These are phyloP conservation scores for Plasmopara viticola DNA, from an alignment of 352 stramenopile genomes.

Conservation along the genomic window DNA sequence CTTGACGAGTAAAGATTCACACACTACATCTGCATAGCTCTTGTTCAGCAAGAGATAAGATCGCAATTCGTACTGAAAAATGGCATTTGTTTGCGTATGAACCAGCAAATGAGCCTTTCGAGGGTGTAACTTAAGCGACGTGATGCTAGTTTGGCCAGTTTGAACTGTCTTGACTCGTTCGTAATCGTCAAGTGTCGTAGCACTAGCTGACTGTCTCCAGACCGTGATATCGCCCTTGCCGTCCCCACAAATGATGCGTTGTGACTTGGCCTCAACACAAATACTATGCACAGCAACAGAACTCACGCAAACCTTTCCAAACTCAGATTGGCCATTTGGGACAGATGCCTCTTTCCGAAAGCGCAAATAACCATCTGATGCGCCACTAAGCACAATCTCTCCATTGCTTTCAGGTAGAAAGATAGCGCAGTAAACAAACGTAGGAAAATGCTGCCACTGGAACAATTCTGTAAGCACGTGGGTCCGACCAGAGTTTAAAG, in stretches of 20 bases:
- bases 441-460: slow-evolving; percentile 54
- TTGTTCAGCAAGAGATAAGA: slow-evolving; percentile 74
- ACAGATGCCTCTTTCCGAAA: slow-evolving; percentile 28
- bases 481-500: slow-evolving; percentile 1
- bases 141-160: slow-evolving; percentile 45
- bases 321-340: slow-evolving; percentile 14
- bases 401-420: slow-evolving; percentile 33
- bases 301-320: slow-evolving; percentile 21
- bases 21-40: slow-evolving; percentile 46
- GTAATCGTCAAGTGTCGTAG: slow-evolving; percentile 15
- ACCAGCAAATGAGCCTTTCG: slow-evolving; percentile 62
- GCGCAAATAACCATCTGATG: slow-evolving; percentile 48
- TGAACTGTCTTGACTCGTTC: slow-evolving; percentile 46
- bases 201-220: slow-evolving; percentile 21
- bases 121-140: slow-evolving; percentile 52
- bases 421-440: slow-evolving; percentile 59
- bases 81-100: slow-evolving; percentile 46
- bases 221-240: slow-evolving; percentile 39
- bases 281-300: slow-evolving; percentile 42
- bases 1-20: slow-evolving; percentile 39
- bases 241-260: slow-evolving; percentile 57
- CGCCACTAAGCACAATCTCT: slow-evolving; percentile 36
- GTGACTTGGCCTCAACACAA: slow-evolving; percentile 35
- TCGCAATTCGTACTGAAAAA: slow-evolving; percentile 70
- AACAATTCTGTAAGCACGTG: slow-evolving; percentile 13